These are phyloP conservation scores for Kalanchoe fedtschenkoi DNA, from an alignment of 164 flowering plant species.

Conservation along the genomic window DNA sequence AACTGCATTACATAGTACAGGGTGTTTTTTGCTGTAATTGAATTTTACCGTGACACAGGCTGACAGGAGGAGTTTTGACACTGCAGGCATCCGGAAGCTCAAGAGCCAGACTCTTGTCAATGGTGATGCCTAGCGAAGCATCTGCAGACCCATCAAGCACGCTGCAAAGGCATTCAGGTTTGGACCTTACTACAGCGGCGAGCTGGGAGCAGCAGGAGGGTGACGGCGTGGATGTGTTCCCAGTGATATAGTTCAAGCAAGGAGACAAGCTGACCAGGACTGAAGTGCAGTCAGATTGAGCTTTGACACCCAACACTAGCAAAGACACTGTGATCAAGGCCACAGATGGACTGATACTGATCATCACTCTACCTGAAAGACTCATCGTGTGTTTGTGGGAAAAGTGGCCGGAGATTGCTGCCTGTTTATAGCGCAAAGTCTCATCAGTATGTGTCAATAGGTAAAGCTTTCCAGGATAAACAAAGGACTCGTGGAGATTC, in stretches of 20 bases:
- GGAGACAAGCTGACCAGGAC: slow-evolving; percentile 30
- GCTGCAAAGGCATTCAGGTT: slow-evolving; percentile 40
- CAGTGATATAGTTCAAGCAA: slow-evolving; percentile 34
- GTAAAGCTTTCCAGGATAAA: background rate
- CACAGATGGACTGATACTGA: background rate
- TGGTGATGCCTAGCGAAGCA: slow-evolving; percentile 22
- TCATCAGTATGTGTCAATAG: background rate
- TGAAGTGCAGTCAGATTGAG: slow-evolving; percentile 35
- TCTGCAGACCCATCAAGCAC: slow-evolving; percentile 26
- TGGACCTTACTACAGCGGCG: slow-evolving; percentile 23
- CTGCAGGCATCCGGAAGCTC: slow-evolving; percentile 39
- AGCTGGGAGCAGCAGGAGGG: slow-evolving; percentile 42
- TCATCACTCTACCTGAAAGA: background rate
- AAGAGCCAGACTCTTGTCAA: slow-evolving; percentile 37
- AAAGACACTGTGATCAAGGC: slow-evolving; percentile 14
- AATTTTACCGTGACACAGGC: slow-evolving; percentile 30
- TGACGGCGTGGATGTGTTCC: slow-evolving; percentile 38
- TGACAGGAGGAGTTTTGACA: slow-evolving; percentile 45
- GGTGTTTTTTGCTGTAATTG: background rate
- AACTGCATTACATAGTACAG: background rate
- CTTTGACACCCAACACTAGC: slow-evolving; percentile 15
- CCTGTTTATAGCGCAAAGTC: background rate
- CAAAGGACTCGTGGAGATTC: background rate
- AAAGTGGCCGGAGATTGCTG: background rate
- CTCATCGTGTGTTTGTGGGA: background rate